These are phyloP conservation scores for Fusarium multiceps DNA, from an alignment of 2,329 filamentous ascomycete species.

Conservation along the genomic window DNA sequence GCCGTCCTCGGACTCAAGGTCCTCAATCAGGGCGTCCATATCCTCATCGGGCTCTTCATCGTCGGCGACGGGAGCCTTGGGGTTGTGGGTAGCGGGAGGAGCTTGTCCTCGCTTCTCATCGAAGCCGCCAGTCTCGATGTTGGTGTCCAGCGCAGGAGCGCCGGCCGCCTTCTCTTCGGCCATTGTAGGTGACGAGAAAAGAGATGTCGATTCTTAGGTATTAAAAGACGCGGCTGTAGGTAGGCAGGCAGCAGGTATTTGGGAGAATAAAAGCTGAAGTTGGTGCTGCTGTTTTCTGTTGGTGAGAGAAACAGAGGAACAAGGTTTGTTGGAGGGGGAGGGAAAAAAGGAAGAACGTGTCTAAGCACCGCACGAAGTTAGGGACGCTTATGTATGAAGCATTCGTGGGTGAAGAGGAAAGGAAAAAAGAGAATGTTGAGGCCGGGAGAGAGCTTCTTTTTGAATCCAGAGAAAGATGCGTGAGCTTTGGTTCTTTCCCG, in stretches of 20 bases:
- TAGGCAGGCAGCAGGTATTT: conserved; percentile 39
- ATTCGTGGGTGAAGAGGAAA: conserved; percentile 62
- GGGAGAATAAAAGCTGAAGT: conserved; percentile 27
- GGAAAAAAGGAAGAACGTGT: conserved; percentile 47
- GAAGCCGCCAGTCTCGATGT: conserved; percentile 73
- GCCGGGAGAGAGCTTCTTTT: conserved; percentile 54
- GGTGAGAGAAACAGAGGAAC: conserved; percentile 40
- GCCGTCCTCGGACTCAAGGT: conserved; percentile 85
- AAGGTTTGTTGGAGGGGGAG: conserved; percentile 44
- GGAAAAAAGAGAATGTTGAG: conserved; percentile 49
- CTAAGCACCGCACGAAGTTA: conserved; percentile 63
- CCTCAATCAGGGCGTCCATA: conserved; percentile 87
- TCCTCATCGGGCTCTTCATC: conserved; percentile 82
- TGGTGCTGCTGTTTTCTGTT: conserved; percentile 38
- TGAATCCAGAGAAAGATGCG: conserved; percentile 48
- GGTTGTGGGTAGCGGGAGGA: conserved; percentile 49
- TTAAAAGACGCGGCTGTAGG: conserved; percentile 38
- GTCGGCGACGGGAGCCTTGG: conserved; percentile 59
- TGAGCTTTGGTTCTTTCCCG: conserved; percentile 42
- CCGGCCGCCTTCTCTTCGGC: conserved; percentile 64
- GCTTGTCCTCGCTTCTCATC: conserved; percentile 68
- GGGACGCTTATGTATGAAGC: conserved; percentile 58
- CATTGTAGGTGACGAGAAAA: conserved; percentile 53
- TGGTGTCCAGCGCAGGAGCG: conserved; percentile 70
- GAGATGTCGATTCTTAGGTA: conserved; percentile 33